phyloP scores from a whole-genome alignment of 2,329 filamentous ascomycete genomes.

The Aspergillus terreus region DNA sequence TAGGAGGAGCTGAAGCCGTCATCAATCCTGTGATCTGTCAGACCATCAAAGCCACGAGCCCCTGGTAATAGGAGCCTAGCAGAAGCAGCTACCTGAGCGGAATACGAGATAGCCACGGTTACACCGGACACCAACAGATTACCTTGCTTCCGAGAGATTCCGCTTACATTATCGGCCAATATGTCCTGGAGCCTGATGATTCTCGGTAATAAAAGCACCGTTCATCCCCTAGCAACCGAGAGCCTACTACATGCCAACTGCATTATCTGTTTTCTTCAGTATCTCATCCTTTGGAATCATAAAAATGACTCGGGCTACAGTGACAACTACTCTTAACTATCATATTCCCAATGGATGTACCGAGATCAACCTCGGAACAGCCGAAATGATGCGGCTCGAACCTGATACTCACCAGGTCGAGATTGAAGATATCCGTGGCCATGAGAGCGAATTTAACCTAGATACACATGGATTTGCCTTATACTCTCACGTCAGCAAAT shows the following conservation, averaged over 20 bases:
- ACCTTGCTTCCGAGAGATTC: background rate
- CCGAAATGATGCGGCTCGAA: background rate
- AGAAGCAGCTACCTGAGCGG: background rate
- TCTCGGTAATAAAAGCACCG: background rate
- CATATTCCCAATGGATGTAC: background rate
- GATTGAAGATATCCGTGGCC: slow-evolving; percentile 4
- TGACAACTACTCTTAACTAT: slow-evolving; percentile 3
- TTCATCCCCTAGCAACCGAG: background rate
- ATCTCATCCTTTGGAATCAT: background rate
- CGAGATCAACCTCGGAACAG: background rate
- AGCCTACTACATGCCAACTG: background rate
- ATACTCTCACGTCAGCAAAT: background rate
- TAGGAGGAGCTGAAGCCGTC: no score
- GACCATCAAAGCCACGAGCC: background rate
- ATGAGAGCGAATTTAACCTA: background rate
- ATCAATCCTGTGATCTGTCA: background rate
- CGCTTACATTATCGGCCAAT: background rate
- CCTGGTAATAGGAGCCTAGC: background rate
- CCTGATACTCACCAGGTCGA: background rate
- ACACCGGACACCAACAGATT: background rate
- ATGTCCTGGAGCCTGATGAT: background rate
- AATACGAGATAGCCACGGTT: background rate
- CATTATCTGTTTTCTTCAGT: background rate
- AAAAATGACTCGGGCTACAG: background rate
- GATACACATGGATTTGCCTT: slow-evolving; percentile 6